Base-by-base conservation (phyloP, 2,329 filamentous ascomycete species). In the Paecilomyces sp. region DNA sequence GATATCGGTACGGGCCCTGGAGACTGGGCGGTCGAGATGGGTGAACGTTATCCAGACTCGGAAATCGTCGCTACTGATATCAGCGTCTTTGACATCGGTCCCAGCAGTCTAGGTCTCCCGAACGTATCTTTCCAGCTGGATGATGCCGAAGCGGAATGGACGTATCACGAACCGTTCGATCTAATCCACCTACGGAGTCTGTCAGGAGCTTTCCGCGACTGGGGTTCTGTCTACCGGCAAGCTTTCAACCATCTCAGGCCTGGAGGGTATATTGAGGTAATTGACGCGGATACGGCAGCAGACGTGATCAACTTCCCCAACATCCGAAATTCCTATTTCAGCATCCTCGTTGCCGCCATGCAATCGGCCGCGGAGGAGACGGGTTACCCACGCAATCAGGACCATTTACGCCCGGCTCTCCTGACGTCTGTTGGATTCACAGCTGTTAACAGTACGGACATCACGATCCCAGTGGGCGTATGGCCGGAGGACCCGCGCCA, bases 61-160 rank as follows among this genome's bases (percentile, higher is more conserved):
- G 75, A 80, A 58, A 76, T 82, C n/a, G 77, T 81, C 28, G 80
- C 79, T 28, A 74, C 73, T 1, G 75, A 77, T 55, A 73, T 77
- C 30, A 69, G 72, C 28, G 62, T 75, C 57, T 77, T 81, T 62
- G 79, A 81, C 62, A 73, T 77, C 59, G 70, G 71, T 2, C 67
- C 75, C 1, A 66, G 64, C 28, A 64, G 68, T 25, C 66, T 72
- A 18, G 70, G 69, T 30, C 69, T 75, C 1, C 71, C 74, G 15
- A 77, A 76, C 58, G 67, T 80, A 6, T 75, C 74, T 51, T 81
- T 81, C 71, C 79, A 81, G 62, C 70, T 82, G n/a, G 78, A 80
- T 60, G 77, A 80, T 18, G 79, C 77, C 11, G 74, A 79, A 62
- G 72, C 71, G 9, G 71, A 74, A 61, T 82, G 80, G 80, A 75